Conservation (phyloP, 257 asterid genomes). For the Nicotiana paniculata region DNA sequence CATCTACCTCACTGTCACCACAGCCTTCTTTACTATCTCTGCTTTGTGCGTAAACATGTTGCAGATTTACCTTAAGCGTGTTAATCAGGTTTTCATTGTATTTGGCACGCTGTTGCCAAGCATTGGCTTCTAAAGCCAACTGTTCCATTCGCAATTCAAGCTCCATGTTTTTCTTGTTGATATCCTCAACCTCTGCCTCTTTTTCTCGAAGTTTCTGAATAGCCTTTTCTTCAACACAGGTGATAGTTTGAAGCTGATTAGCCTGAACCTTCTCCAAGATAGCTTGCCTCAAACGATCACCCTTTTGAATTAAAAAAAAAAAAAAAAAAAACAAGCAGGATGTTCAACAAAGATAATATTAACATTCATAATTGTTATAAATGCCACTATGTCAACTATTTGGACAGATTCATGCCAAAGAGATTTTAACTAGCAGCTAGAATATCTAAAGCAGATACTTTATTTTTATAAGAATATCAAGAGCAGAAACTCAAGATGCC, state of each 20-base stretch:
- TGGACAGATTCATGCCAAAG: background rate
- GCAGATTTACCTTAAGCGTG: slow-evolving; percentile 63
- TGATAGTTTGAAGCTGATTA: slow-evolving; percentile 69
- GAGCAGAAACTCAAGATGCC: background rate
- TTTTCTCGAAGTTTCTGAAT: slow-evolving; percentile 64
- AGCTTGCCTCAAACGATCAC: slow-evolving; percentile 74
- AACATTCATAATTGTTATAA: background rate
- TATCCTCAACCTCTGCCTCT: slow-evolving; percentile 66
- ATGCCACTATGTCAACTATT: background rate
- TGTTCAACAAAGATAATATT: background rate
- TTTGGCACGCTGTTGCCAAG: slow-evolving; percentile 90
- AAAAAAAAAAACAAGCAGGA: background rate
- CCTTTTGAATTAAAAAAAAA: slow-evolving; percentile 34
- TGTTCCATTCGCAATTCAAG: slow-evolving; percentile 71
- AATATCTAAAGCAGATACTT: background rate
- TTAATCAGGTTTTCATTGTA: slow-evolving; percentile 71
- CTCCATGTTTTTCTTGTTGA: slow-evolving; percentile 71
- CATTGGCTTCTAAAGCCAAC: slow-evolving; percentile 63
- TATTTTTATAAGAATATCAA: background rate
- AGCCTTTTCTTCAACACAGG: slow-evolving; percentile 76
- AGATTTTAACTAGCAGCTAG: background rate
- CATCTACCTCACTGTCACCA: slow-evolving; percentile 92
- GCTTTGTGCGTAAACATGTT: slow-evolving; percentile 66
- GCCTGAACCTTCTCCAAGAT: slow-evolving; percentile 74
- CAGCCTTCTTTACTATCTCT: slow-evolving; percentile 94